phyloP scores from a whole-genome alignment of 1,139 yeast genomes.

The Sugiyamaella novakii region DNA sequence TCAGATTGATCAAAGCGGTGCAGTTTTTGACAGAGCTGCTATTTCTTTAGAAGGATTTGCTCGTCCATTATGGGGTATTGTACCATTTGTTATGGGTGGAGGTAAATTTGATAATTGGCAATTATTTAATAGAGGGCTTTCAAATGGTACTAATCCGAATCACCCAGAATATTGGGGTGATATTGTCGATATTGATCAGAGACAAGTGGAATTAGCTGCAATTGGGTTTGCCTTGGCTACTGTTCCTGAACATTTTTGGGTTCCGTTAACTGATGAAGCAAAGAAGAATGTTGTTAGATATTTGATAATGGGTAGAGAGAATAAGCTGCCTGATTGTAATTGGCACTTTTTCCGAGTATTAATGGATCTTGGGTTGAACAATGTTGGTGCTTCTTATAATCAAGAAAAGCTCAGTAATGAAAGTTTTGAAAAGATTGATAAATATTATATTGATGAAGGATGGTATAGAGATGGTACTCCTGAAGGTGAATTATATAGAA shows the following conservation, averaged over 20 bases:
- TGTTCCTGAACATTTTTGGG: slow-evolving; percentile 37
- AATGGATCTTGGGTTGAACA: slow-evolving; percentile 37
- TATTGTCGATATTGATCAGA: slow-evolving; percentile 32
- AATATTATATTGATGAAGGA: slow-evolving; percentile 37
- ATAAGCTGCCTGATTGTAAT: slow-evolving; percentile 32
- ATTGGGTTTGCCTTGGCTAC: slow-evolving; percentile 37
- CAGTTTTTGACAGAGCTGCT: slow-evolving; percentile 31
- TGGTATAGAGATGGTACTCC: slow-evolving; percentile 42
- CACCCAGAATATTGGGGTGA: slow-evolving; percentile 41
- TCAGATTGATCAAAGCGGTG: slow-evolving; percentile 28
- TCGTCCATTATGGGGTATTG: slow-evolving; percentile 39
- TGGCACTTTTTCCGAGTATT: slow-evolving; percentile 41
- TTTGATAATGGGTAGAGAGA: slow-evolving; percentile 30
- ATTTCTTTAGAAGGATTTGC: slow-evolving; percentile 38
- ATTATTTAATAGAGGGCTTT: slow-evolving; percentile 33
- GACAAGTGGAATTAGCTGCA: slow-evolving; percentile 41
- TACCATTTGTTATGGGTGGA: slow-evolving; percentile 35
- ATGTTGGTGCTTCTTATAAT: slow-evolving; percentile 34
- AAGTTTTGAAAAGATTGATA: slow-evolving; percentile 34
- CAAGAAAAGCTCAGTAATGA: slow-evolving; percentile 24
- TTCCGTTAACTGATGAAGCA: slow-evolving; percentile 34
- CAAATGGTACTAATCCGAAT: slow-evolving; percentile 39
- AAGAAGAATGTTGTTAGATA: slow-evolving; percentile 32
- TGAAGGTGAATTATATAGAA: slow-evolving; percentile 25
- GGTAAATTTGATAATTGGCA: slow-evolving; percentile 35